phyloP scores from a whole-genome alignment of 805 yeast genomes.

The Pichia paraexigua region DNA sequence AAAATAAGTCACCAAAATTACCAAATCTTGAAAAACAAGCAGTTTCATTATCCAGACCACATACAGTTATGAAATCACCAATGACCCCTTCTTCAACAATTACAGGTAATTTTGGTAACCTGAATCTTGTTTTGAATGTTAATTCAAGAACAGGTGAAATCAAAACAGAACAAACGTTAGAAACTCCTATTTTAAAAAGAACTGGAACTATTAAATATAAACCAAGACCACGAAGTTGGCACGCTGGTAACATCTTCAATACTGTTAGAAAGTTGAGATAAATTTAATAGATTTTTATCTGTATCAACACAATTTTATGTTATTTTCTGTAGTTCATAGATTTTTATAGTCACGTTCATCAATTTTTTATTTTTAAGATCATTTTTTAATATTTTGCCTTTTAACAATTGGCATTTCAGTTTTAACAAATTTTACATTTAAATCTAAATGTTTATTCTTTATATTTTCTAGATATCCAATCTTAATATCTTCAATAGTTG shows the following conservation, averaged over 20 bases:
- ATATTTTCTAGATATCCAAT: conserved; percentile 19
- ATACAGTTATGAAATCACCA: background rate
- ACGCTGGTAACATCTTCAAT: conserved; percentile 5
- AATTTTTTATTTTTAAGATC: background rate
- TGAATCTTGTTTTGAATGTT: background rate
- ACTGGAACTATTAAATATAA: background rate
- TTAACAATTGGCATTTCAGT: conserved; percentile 39
- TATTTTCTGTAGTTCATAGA: background rate
- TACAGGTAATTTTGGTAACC: background rate
- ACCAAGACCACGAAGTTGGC: conserved; percentile 10
- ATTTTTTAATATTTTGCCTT: conserved; percentile 12
- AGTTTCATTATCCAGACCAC: background rate
- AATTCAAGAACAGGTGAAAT: background rate
- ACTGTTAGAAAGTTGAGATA: conserved; percentile 5
- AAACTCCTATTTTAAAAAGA: background rate
- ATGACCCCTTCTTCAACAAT: background rate
- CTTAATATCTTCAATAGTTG: conserved; percentile 18
- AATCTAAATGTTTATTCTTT: conserved; percentile 12
- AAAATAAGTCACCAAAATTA: background rate
- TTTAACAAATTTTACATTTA: conserved; percentile 33
- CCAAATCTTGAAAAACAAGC: background rate
- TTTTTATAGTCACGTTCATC: background rate
- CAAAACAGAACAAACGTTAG: background rate
- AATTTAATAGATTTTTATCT: background rate
- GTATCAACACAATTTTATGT: background rate